Percentiles rank a stretch among this genome's conserved stretches.
Evolutionary conservation across 768 basidiomycete genomes (phyloP).

Genomic region (Pulveroboletus ravenelii): DNA sequence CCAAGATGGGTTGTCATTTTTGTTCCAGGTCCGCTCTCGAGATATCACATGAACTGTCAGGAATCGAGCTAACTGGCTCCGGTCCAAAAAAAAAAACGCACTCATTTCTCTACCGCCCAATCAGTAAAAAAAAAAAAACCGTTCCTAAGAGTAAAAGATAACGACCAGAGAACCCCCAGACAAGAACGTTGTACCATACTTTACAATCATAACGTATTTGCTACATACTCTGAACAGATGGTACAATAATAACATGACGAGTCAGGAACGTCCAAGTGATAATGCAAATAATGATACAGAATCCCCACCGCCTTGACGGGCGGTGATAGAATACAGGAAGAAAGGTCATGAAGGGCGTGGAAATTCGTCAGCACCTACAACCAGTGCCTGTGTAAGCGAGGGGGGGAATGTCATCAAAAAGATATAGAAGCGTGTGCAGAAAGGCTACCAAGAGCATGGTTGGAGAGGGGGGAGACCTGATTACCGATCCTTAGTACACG

Average conservation of each 20-base stretch:
- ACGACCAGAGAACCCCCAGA: conserved; percentile 1
- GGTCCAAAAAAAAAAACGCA: background rate
- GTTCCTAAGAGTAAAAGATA: background rate
- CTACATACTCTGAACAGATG: conserved; percentile 27
- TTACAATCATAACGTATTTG: conserved; percentile 36
- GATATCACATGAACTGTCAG: conserved; percentile 17
- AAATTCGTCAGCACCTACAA: conserved; percentile 24
- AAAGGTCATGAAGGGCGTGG: conserved; percentile 25
- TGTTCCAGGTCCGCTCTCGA: background rate
- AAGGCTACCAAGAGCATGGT: conserved; percentile 1
- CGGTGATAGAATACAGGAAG: conserved; percentile 29
- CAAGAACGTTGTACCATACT: conserved; percentile 23
- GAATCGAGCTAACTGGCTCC: background rate
- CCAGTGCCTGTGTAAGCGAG: conserved; percentile 4
- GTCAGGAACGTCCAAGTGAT: conserved; percentile 22
- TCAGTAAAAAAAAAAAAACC: background rate
- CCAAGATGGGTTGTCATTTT: conserved; percentile 3
- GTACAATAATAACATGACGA: conserved; percentile 23
- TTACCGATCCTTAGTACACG: conserved; percentile 3
- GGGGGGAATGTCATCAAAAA: conserved; percentile 1
- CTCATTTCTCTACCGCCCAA: background rate
- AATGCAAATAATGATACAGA: conserved; percentile 36
- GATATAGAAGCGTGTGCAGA: conserved; percentile 3
- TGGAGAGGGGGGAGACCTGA: background rate
- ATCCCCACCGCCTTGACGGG: conserved; percentile 16